Percentiles rank a stretch among this genome's conserved stretches.
Conservation (phyloP, 2,329 filamentous ascomycete species). For the Alternaria sp. region DNA sequence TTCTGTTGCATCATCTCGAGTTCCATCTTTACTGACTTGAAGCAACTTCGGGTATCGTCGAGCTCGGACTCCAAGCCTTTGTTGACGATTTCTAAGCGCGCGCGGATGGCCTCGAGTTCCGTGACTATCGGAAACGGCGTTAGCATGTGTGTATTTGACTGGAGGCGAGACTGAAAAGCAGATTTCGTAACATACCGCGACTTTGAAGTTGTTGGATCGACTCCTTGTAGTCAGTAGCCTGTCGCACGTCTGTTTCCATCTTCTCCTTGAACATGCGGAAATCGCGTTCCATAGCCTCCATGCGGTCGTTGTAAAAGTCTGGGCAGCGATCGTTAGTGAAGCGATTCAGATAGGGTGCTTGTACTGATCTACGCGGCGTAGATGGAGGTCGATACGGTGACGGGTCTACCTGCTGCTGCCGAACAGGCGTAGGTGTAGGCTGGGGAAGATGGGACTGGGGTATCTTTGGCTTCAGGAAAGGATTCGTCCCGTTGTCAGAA, state of each 20-base stretch:
- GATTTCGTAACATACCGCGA: constrained; percentile 64
- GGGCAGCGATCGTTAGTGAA: constrained; percentile 72
- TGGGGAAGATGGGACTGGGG: constrained; percentile 32
- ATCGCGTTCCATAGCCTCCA: constrained; percentile 77
- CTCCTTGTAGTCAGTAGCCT: constrained; percentile 75
- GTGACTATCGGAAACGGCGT: constrained; percentile 50
- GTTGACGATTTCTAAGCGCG: constrained; percentile 60
- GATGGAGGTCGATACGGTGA: constrained; percentile 23
- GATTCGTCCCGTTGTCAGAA: constrained; percentile 35
- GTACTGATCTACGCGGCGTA: constrained; percentile 45
- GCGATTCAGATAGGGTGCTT: constrained; percentile 69
- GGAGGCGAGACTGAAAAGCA: neutral
- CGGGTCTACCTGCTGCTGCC: constrained; percentile 14
- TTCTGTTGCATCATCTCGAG: constrained; percentile 61
- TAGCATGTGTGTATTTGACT: neutral
- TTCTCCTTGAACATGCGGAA: constrained; percentile 75
- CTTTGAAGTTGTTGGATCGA: constrained; percentile 75
- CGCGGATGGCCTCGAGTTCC: constrained; percentile 63
- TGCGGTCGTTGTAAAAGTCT: constrained; percentile 80
- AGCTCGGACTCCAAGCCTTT: constrained; percentile 70
- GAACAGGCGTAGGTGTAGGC: constrained; percentile 31
- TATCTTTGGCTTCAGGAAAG: constrained; percentile 30
- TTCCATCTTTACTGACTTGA: constrained; percentile 56
- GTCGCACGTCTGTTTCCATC: constrained; percentile 71
- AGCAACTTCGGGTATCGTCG: constrained; percentile 63